Conservation (phyloP, 352 stramenopile species). For the Blastocystis sp. region DNA sequence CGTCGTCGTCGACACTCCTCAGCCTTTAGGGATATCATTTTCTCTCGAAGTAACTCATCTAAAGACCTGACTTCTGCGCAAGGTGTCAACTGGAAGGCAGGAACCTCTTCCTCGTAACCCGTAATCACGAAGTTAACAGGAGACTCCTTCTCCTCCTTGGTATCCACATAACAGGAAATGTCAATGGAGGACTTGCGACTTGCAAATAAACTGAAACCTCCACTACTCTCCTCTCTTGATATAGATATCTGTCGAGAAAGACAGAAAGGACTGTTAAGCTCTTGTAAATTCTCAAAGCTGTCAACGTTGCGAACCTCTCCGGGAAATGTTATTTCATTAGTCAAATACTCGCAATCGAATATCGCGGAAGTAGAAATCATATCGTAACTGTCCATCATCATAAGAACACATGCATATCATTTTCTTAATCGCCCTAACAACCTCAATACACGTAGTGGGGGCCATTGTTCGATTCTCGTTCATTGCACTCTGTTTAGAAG, state of each 20-base stretch:
- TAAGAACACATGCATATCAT: constrained; percentile 19
- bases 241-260: neutral
- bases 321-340: neutral
- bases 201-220: neutral
- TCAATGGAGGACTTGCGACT: constrained; percentile 24
- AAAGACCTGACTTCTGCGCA: neutral
- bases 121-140: neutral
- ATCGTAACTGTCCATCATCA: constrained; percentile 47
- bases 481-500: constrained; percentile 59
- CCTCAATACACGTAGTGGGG: neutral
- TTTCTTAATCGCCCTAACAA: neutral
- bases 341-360: neutral
- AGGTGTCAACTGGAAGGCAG: neutral
- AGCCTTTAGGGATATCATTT: neutral
- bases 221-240: neutral
- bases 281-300: neutral
- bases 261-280: neutral
- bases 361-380: neutral
- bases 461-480: neutral
- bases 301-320: neutral
- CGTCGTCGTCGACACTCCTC: constrained; percentile 10
- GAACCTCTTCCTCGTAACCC: neutral
- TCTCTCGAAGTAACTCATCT: neutral
- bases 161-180: neutral
- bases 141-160: constrained; percentile 8